Evolutionary conservation across 345 rosid genomes (phyloP).

Genomic region (Boechera retrofracta): DNA sequence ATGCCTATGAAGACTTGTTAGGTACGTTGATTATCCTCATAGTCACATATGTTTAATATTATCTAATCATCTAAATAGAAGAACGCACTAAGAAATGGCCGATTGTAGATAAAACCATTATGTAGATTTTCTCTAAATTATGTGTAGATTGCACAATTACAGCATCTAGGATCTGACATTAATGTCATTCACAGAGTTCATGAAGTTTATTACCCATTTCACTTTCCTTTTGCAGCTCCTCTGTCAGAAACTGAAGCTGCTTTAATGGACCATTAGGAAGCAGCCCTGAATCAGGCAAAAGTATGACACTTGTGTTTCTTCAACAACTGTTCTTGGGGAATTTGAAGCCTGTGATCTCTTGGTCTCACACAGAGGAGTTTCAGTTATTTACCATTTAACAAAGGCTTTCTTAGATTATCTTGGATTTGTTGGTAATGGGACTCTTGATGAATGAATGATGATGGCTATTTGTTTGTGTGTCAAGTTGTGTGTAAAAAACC

Average conservation of each 20-base stretch:
- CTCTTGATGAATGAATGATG: conserved; percentile 25
- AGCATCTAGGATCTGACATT: not conserved
- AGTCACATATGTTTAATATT: not conserved
- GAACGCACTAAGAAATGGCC: not conserved
- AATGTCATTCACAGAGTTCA: not conserved
- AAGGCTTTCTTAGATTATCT: conserved; percentile 29
- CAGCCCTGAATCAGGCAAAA: conserved; percentile 10
- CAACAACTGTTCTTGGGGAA: conserved; percentile 15
- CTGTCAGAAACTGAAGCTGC: conserved; percentile 83
- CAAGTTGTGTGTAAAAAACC: conserved; percentile 13
- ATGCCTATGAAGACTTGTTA: conserved; percentile 86
- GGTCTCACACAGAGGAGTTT: conserved; percentile 24
- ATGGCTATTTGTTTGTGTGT: conserved; percentile 20
- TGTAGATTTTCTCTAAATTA: not conserved
- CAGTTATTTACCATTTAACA: conserved; percentile 32
- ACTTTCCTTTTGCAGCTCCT: conserved; percentile 67
- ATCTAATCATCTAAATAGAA: not conserved
- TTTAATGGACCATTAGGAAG: conserved; percentile 70
- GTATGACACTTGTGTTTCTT: conserved; percentile 23
- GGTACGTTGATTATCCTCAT: conserved; percentile 57
- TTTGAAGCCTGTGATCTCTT: conserved; percentile 15
- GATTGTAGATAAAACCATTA: not conserved
- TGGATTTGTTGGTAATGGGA: conserved; percentile 35
- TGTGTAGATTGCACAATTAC: not conserved
- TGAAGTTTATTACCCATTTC: conserved; percentile 7